Evolutionary conservation across 495 filamentous ascomycete species (phyloP).

Genomic region (Friedmanniomyces endolithicus): DNA sequence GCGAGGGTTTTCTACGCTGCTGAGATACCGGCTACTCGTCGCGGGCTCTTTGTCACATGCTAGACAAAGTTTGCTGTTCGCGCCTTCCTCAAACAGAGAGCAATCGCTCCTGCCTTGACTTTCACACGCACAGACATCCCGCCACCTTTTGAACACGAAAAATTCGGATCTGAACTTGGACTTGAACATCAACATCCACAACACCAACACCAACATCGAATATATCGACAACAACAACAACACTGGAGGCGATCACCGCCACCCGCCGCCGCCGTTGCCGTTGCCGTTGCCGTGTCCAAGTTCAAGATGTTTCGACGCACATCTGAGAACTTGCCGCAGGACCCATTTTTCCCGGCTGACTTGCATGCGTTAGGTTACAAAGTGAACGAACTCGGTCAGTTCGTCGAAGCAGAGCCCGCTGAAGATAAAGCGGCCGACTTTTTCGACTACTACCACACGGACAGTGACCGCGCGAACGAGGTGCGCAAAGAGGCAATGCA

Average conservation of each 20-base stretch:
- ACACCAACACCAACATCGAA: background rate
- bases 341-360: slow-evolving; percentile 50
- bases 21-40: too few relatives aligned
- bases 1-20: too few relatives aligned
- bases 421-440: slow-evolving; percentile 51
- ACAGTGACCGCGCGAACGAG: slow-evolving; percentile 59
- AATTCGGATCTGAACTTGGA: background rate
- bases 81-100: background rate
- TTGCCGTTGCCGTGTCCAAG: too few relatives aligned
- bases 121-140: background rate
- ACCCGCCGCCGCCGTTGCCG: background rate
- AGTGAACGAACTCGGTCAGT: slow-evolving; percentile 57
- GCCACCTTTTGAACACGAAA: background rate
- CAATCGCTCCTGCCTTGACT: background rate
- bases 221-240: background rate
- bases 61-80: background rate
- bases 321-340: slow-evolving; percentile 51
- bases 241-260: background rate
- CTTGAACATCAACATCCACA: background rate
- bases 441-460: slow-evolving; percentile 60
- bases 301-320: slow-evolving; percentile 47
- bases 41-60: background rate
- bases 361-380: slow-evolving; percentile 48
- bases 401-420: slow-evolving; percentile 30
- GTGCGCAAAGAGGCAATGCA: slow-evolving; percentile 21